These are phyloP conservation scores for Yamadazyma laniorum DNA, from an alignment of 805 yeast genomes.

Conservation along the genomic window DNA sequence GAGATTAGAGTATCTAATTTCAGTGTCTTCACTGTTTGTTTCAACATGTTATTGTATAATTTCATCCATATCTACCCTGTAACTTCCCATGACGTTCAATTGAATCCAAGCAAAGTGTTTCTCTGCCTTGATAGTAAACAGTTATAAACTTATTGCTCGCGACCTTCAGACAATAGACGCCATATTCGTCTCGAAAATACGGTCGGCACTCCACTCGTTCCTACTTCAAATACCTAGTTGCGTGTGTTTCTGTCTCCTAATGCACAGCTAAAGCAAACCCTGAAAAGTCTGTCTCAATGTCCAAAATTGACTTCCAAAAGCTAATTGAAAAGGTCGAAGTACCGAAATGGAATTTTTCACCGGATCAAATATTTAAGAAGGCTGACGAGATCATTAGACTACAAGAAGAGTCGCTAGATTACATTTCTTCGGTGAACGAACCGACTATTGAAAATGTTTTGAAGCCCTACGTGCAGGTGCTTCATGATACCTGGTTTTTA, in stretches of 20 bases:
- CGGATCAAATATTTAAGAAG: constrained; percentile 43
- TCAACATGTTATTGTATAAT: no score
- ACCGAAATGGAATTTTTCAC: constrained; percentile 61
- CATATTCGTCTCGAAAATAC: neutral
- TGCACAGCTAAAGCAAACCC: no score
- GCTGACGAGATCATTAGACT: constrained; percentile 46
- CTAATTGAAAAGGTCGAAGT: constrained; percentile 2
- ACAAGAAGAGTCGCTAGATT: constrained; percentile 49
- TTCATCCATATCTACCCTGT: no score
- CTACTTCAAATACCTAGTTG: neutral
- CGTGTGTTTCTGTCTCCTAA: no score
- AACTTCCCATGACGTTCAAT: no score
- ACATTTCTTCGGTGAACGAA: constrained; percentile 44
- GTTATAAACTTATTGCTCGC: no score
- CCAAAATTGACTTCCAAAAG: constrained; percentile 3
- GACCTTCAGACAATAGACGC: no score
- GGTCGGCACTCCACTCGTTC: neutral
- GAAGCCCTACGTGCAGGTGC: constrained; percentile 49
- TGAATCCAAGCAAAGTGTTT: no score
- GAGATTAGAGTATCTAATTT: no score
- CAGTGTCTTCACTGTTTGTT: no score
- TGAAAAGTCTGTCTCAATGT: no score
- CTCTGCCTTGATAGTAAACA: no score
- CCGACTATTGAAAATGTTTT: constrained; percentile 61
- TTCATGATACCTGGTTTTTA: constrained; percentile 46